Evolutionary conservation across 1,139 yeast species (phyloP), one percentile per base, ranked within the genome.

Genomic region (Debaryomyces sp.): DNA sequence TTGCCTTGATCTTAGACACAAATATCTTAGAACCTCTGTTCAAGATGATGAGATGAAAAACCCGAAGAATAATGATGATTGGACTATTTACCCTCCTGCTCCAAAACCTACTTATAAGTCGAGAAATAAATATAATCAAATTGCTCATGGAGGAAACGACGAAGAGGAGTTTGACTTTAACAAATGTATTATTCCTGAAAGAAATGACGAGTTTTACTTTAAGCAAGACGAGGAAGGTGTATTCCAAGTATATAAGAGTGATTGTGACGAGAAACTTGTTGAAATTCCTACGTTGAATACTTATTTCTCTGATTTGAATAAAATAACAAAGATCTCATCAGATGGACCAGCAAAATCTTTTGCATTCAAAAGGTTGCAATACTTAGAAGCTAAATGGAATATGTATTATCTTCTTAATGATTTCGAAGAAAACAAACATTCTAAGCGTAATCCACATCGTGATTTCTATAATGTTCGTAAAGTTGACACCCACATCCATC

Each of bases 401-500:
- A 71, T 95, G 68, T 94, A 94, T 70, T 82, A 84, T 52, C 70
- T 95, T 55, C 75, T 92, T 56, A 92, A 94, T 64, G 98, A 94
- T 62, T 92, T 89, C 64, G 96, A 90, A 62, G 99, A 95, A 66
- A 87, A 86, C 15, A 85, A 94, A 22, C 95, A 89, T 55, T 86
- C 96, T 15, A 54, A 88, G 51, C 62, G 67, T 33, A 76, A 89
- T 54, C 97, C 97, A 3, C 99, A 94, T 67, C 84, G 99, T 66
- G 99, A 95, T 69, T 95, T 95, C 62, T 95, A 95, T 72, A 95
- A 95, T 63, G 99, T 95, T 44, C 84, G 99, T 75, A 95, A 95
- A 66, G 99, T 95, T 40, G 99, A 95, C 63, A 95, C 99, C 12
- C 99, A 95, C 76, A 96, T 95, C 61, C 99, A 95, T 67, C 99